Evolutionary conservation across 73 alveolate species (phyloP).

Genomic region (Tetrahymena thermophila): DNA sequence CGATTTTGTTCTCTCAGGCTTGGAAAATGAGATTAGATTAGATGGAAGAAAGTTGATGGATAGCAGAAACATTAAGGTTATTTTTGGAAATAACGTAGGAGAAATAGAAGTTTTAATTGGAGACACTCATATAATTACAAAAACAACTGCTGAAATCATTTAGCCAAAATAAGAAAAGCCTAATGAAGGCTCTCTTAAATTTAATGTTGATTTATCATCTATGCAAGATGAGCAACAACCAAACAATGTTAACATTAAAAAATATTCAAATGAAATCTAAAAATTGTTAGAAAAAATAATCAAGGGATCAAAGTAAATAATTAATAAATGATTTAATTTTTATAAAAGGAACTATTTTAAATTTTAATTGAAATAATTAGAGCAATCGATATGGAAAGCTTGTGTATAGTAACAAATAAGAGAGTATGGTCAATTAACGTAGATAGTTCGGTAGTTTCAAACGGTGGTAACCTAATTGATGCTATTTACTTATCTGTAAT

Average conservation of each 20-base stretch:
- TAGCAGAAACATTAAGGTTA: constrained; percentile 41
- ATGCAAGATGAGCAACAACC: constrained; percentile 26
- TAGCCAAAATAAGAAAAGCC: constrained; percentile 56
- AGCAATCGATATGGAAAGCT: constrained; percentile 66
- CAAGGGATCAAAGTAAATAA: constrained; percentile 41
- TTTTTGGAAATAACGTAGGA: constrained; percentile 47
- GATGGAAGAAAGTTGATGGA: constrained; percentile 60
- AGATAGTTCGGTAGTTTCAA: constrained; percentile 45
- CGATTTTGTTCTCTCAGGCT: constrained; percentile 5
- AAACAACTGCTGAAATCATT: constrained; percentile 41
- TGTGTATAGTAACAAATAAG: constrained; percentile 58
- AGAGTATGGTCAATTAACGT: constrained; percentile 60
- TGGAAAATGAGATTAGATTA: constrained; percentile 36
- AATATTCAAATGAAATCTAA: constrained; percentile 54
- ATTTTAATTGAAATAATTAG: not conserved
- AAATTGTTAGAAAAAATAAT: constrained; percentile 59
- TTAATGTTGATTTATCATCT: constrained; percentile 51
- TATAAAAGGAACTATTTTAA: not conserved
- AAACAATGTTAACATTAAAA: constrained; percentile 37
- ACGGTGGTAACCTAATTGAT: constrained; percentile 73
- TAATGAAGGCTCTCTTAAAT: constrained; percentile 60
- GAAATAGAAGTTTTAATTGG: constrained; percentile 46
- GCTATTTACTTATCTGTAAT: constrained; percentile 55
- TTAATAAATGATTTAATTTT: not conserved
- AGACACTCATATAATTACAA: constrained; percentile 37